Percentiles rank a stretch among this genome's conserved stretches.
Conservation (phyloP, 306 rosid species). For the Lablab purpureus region DNA sequence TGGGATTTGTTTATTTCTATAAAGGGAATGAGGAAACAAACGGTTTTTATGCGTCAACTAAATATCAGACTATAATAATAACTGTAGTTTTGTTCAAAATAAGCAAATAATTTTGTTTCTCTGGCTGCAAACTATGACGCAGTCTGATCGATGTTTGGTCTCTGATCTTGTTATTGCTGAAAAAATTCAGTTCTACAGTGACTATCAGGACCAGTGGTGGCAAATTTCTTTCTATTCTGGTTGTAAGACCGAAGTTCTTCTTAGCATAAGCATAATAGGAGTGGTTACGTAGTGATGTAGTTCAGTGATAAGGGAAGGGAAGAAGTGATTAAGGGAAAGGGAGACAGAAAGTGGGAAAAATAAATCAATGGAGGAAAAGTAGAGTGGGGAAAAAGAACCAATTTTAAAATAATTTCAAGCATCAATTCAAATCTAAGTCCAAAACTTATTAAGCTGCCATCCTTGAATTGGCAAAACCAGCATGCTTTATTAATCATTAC, state of each 20-base stretch:
- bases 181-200: neutral
- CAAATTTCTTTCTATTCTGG: neutral
- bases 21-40: neutral
- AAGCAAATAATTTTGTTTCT: neutral
- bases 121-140: constrained; percentile 4
- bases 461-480: neutral
- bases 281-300: constrained; percentile 4
- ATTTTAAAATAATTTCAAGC: neutral
- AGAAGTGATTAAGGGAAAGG: neutral
- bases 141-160: neutral
- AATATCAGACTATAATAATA: neutral
- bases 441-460: neutral
- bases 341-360: constrained; percentile 3
- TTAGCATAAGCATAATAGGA: neutral
- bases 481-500: neutral
- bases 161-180: constrained; percentile 23
- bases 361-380: neutral
- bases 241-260: neutral
- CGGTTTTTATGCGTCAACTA: neutral
- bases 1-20: neutral
- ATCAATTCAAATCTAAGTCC: neutral
- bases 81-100: neutral
- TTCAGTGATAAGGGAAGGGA: neutral
- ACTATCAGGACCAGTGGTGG: constrained; percentile 10
- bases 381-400: neutral